Percentiles rank a stretch among this genome's conserved stretches.
Conservation (phyloP, 345 rosid genomes). For the Anastatica hierochuntica region DNA sequence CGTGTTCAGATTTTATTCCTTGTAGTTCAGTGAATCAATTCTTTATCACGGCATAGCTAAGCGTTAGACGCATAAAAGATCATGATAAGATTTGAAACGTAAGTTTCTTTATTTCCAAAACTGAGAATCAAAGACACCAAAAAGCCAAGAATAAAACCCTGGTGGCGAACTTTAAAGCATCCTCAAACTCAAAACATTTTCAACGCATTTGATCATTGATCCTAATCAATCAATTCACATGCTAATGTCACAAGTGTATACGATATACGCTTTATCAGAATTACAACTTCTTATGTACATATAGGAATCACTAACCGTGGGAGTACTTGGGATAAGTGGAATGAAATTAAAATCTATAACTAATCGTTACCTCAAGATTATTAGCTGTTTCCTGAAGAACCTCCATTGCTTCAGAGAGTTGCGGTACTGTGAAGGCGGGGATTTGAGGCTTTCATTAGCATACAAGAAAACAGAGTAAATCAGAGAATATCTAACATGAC, state of each 20-base stretch:
- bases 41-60: neutral
- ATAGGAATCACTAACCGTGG: neutral
- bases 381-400: conserved; percentile 50
- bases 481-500: conserved; percentile 35
- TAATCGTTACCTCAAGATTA: conserved; percentile 36
- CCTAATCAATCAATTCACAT: neutral
- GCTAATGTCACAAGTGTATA: neutral
- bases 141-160: neutral
- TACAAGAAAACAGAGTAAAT: conserved; percentile 45
- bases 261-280: neutral
- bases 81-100: neutral
- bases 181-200: neutral
- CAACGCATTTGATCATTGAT: neutral
- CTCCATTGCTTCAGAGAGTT: conserved; percentile 76
- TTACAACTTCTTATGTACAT: neutral
- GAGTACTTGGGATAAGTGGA: neutral
- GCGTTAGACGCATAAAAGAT: neutral
- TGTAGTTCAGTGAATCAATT: neutral
- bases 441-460: conserved; percentile 64
- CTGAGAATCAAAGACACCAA: neutral
- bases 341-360: neutral
- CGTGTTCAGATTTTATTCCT: conserved; percentile 2
- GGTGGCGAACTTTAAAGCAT: neutral
- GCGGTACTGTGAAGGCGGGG: conserved; percentile 78
- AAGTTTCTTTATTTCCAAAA: neutral